Base-by-base conservation (phyloP, 2,329 filamentous ascomycete genomes). In the Cyphellophora attinorum region DNA sequence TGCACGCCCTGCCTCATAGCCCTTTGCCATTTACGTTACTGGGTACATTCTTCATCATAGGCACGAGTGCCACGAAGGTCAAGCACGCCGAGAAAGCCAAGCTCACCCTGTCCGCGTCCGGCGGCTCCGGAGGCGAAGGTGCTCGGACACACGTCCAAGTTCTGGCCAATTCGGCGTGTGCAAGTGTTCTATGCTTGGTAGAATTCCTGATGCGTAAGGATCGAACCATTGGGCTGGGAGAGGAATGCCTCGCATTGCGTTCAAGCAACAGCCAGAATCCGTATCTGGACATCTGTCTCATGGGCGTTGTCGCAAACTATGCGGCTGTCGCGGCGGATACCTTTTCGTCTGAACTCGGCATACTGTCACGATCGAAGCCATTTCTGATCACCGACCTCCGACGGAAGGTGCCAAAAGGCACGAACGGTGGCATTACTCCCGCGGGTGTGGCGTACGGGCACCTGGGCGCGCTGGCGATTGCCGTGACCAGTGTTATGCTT, bases 271-370 rank as follows among this genome's bases (percentile, higher is more conserved):
- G 12, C 19, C 12, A 25, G 15, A 19, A 31, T 18, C 27, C 14
- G 6, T 21, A 18, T 18, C 11, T 19, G 11, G 76, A 80, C 49
- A 55, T 81, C 4, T 62, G 80, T 3, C 62, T 79, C 8, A 52
- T 81, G 13, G 78, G 78, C 10, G 78, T 81, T 46, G 73, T 82
- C 46, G 75, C 76, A 27, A 89, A 94, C 62, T 98, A 98, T 53
- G 89, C 86, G 16, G 84, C 85, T 31, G 86, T 93, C 6, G 78
- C 85, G 13, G 85, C 89, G 32, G 91, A 98, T 57, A 98, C 91
- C 0, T 91, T 95, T 56, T 88, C 83, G 38, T 94, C 86, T 8
- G 91, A 98, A 63, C 76, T 98, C 13, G 91, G 91, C 11, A 98
- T 98, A 37, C 68, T 98, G 10, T 81, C 88, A 5, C 74, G 70